Conservation (phyloP, 2,329 filamentous ascomycete genomes). For the Exophiala bonariae region DNA sequence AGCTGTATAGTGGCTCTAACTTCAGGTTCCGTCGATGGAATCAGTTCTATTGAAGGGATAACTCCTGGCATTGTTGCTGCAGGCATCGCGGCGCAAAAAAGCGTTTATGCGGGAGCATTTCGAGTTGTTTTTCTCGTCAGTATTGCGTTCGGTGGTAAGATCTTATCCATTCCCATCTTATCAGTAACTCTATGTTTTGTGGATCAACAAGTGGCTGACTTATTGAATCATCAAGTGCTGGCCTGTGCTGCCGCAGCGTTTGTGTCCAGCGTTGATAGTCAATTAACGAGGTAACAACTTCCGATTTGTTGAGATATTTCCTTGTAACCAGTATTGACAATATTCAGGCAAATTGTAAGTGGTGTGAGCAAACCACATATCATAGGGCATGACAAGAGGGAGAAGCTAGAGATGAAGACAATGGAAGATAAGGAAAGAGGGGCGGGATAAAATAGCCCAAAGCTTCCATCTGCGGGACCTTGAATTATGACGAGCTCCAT, state of each 20-base stretch:
- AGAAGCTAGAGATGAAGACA: no score
- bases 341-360: not conserved
- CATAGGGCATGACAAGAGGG: not conserved
- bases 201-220: no score
- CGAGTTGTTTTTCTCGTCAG: not conserved
- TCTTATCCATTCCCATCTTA: no score
- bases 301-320: not conserved
- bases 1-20: not conserved
- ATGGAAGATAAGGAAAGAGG: no score
- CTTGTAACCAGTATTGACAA: not conserved
- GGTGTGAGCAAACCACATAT: not conserved
- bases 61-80: not conserved
- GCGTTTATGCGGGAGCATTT: not conserved
- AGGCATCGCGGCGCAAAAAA: not conserved
- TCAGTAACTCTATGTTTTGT: no score
- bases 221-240: no score
- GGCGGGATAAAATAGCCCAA: no score
- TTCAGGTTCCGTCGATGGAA: not conserved
- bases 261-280: not conserved
- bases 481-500: no score
- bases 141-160: not conserved
- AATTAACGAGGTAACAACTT: slow-evolving; percentile 1
- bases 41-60: not conserved
- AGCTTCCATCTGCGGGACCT: no score
- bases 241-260: not conserved